Base-by-base conservation (phyloP, 2,329 filamentous ascomycete species). In the Graphium sp. region DNA sequence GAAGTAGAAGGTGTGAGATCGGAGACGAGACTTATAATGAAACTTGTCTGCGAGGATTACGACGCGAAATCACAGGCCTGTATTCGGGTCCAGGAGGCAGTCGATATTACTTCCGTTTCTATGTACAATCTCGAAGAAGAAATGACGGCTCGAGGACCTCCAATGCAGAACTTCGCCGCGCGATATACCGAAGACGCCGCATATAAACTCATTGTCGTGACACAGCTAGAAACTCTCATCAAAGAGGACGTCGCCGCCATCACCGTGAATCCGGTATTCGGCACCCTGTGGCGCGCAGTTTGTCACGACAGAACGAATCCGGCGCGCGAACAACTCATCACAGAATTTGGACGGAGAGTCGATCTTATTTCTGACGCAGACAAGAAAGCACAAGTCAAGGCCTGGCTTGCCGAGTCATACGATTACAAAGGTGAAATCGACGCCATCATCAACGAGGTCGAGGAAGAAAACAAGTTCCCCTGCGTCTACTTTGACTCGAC, bases 401-500 rank as follows among this genome's bases (percentile, higher is more conserved):
- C 31, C 0, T 67, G 62, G 62, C 43, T 66, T 3, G 58, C 58
- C 8, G 57, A 57, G 31, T 65, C 60, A 2, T 66, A 66, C 37
- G 54, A 66, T 38, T 58, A 52, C 34, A 49, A 46, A 0, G 51
- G 43, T 5, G 59, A 64, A 15, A 56, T 65, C 6, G 32, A 47
- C 15, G 43, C 48, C 0, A 34, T 44, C 5, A 49, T 66, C 16
- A 35, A 45, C 4, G 28, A 39, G 0, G 49, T 66, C 2, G 42
- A 53, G 0, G 42, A 45, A 2, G 40, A 45, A 8, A 44, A 56
- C 9, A 42, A 41, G 15, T 65, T 54, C 31, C 61, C 60, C 2
- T 57, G 61, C 18, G 53, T 65, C 4, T 61, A 53, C 35, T 45
- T 65, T 6, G 60, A 66, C 31, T 61, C 61, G 4, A 64, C 61